Conservation (phyloP, 2,329 filamentous ascomycete species). For the Parastagonospora avenae region DNA sequence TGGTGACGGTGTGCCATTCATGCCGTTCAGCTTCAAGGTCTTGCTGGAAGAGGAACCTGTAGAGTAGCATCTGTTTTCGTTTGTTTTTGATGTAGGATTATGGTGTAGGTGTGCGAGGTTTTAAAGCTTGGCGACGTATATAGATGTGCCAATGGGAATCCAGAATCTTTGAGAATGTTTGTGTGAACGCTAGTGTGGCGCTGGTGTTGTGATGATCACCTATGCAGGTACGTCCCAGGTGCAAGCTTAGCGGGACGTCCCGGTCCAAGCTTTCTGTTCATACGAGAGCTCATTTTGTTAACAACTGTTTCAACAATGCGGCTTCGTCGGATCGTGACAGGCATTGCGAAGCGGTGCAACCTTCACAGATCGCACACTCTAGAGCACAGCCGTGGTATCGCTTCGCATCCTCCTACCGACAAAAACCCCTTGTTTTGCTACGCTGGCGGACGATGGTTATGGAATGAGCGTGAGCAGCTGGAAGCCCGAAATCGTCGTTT, state of each 20-base stretch:
- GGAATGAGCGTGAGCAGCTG: slow-evolving; percentile 27
- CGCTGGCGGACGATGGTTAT: slow-evolving; percentile 30
- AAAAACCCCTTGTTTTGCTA: slow-evolving; percentile 25
- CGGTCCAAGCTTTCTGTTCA: too few relatives aligned
- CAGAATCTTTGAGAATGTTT: too few relatives aligned
- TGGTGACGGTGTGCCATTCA: slow-evolving; percentile 82
- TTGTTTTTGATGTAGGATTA: slow-evolving; percentile 18
- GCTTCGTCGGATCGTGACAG: slow-evolving; percentile 9
- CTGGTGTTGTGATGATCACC: too few relatives aligned
- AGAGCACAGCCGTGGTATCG: slow-evolving; percentile 5
- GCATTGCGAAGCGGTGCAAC: slow-evolving; percentile 13
- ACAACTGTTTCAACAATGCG: slow-evolving; percentile 7
- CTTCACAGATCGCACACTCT: slow-evolving; percentile 15
- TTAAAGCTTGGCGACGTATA: too few relatives aligned
- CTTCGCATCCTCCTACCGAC: slow-evolving; percentile 7
- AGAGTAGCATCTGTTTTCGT: slow-evolving; percentile 30
- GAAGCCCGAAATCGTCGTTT: slow-evolving; percentile 23
- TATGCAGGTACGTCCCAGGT: too few relatives aligned
- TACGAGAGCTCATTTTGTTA: too few relatives aligned
- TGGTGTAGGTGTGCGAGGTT: slow-evolving; percentile 1
- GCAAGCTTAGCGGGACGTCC: too few relatives aligned
- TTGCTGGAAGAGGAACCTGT: slow-evolving; percentile 78
- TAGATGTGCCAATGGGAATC: too few relatives aligned
- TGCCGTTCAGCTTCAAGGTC: slow-evolving; percentile 85
- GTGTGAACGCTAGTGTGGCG: too few relatives aligned